phyloP scores from a whole-genome alignment of 805 yeast genomes.

The Ogataea glucozyma region DNA sequence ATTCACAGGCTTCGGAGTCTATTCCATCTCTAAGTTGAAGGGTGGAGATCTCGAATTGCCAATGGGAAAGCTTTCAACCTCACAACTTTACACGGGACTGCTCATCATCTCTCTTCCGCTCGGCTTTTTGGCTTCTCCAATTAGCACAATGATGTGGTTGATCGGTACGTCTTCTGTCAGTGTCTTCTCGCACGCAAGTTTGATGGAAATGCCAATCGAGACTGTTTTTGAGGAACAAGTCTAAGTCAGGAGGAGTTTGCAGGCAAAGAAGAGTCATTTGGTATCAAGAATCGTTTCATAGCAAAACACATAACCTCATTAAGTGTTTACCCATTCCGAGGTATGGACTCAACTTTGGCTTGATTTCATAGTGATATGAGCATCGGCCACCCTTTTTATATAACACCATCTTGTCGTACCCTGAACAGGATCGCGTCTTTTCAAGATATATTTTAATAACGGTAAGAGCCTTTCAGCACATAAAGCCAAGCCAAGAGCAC shows the following conservation, averaged over 20 bases:
- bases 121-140: conserved; percentile 41
- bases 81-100: conserved; percentile 88
- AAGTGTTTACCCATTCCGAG: no score
- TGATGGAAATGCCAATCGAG: conserved; percentile 97
- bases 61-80: conserved; percentile 69
- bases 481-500: no score
- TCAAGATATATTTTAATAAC: no score
- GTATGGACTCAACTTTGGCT: no score
- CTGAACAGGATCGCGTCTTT: no score
- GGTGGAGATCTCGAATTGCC: conserved; percentile 85
- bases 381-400: no score
- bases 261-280: no score
- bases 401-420: no score
- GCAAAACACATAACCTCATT: no score
- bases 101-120: conserved; percentile 61
- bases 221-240: conserved; percentile 86
- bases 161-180: conserved; percentile 89
- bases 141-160: conserved; percentile 93
- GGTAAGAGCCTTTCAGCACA: no score
- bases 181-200: conserved; percentile 86
- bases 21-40: conserved; percentile 72
- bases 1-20: conserved; percentile 71
- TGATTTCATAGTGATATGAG: no score
- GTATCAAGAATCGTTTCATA: no score
- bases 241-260: conserved; percentile 27